Evolutionary conservation across 257 asterid species (phyloP).

Genomic region (Nicotiana obtusifolia): DNA sequence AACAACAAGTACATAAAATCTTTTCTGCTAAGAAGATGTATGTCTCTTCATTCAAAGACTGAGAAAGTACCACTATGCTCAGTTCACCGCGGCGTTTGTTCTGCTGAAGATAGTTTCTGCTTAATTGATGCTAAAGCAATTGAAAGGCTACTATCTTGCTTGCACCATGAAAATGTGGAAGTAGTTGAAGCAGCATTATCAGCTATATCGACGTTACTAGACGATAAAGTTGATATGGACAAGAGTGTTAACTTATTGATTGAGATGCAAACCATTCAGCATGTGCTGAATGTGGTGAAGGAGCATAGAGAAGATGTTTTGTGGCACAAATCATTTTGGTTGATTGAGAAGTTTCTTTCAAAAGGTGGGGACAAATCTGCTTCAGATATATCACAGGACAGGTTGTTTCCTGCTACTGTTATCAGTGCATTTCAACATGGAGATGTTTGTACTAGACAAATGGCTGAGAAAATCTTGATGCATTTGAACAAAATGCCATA

Average conservation of each 20-base stretch:
- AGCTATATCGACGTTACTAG: conserved; percentile 66
- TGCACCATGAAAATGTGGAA: conserved; percentile 63
- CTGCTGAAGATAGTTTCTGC: conserved; percentile 66
- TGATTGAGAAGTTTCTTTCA: conserved; percentile 61
- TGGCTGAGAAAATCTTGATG: conserved; percentile 72
- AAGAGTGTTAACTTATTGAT: conserved; percentile 46
- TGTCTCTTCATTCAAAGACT: conserved; percentile 29
- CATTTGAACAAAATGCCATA: conserved; percentile 63
- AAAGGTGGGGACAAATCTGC: conserved; percentile 53
- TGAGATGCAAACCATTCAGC: conserved; percentile 41
- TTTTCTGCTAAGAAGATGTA: conserved; percentile 29
- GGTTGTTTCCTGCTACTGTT: conserved; percentile 50
- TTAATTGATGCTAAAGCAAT: conserved; percentile 61
- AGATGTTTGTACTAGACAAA: conserved; percentile 48
- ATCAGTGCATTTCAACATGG: conserved; percentile 67
- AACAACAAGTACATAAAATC: conserved; percentile 35
- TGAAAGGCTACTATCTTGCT: conserved; percentile 50
- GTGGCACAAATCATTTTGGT: conserved; percentile 66
- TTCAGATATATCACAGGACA: conserved; percentile 53
- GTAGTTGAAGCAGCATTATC: conserved; percentile 69
- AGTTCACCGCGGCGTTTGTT: conserved; percentile 71
- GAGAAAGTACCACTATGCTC: conserved; percentile 41
- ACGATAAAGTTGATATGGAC: conserved; percentile 57
- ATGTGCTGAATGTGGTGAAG: conserved; percentile 50
- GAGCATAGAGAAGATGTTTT: conserved; percentile 56